Evolutionary conservation across 306 rosid genomes (phyloP).

Genomic region (Cucumis melo): DNA sequence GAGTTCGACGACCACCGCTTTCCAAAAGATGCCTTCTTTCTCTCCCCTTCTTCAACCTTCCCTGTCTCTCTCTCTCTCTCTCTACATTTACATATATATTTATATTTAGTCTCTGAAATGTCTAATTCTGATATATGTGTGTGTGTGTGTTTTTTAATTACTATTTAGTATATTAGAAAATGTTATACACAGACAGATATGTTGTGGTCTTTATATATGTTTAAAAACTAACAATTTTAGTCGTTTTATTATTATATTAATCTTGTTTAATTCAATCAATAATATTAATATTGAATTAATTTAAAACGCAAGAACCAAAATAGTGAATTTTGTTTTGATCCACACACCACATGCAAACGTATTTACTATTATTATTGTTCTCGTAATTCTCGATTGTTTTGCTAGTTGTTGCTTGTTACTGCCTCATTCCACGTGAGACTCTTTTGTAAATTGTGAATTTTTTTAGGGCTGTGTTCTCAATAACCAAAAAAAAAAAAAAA

Average conservation of each 20-base stretch:
- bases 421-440: constrained; percentile 24
- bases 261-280: no score
- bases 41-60: neutral
- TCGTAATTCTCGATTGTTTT: neutral
- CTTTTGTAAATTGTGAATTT: neutral
- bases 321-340: neutral
- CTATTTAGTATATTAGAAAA: no score
- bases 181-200: no score
- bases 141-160: no score
- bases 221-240: no score
- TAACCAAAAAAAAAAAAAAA: neutral
- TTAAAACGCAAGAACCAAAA: no score
- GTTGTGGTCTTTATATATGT: no score
- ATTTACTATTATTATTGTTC: neutral
- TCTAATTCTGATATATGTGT: no score
- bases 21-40: constrained; percentile 6
- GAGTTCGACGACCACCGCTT: constrained; percentile 8
- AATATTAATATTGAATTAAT: no score
- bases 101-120: no score
- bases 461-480: neutral
- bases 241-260: no score
- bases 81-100: neutral
- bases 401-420: neutral
- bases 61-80: neutral
- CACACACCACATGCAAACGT: constrained; percentile 18